A percentile compares a stretch with the other conserved stretches of the same genome.
phyloP scores from a whole-genome alignment of 768 basidiomycete species.

The Rhodosporidiobolus odoratus region DNA sequence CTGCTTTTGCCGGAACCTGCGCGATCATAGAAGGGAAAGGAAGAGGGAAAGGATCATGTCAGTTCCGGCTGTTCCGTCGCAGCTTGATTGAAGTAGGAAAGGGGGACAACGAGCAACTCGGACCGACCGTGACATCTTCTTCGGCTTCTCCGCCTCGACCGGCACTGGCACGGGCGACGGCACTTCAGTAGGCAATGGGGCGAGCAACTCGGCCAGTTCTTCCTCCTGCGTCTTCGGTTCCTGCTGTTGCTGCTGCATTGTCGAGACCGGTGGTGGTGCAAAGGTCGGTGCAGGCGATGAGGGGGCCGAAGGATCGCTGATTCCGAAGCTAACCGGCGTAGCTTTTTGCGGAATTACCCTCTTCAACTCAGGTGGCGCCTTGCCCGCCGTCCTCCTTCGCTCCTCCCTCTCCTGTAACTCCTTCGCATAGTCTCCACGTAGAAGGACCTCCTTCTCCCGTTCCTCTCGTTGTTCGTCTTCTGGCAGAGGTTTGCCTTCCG shows the following conservation, averaged over 20 bases:
- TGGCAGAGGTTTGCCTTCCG: constrained; percentile 8
- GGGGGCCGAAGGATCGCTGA: not conserved
- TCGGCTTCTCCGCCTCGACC: constrained; percentile 5
- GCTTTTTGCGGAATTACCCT: not conserved
- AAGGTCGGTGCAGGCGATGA: too few relatives aligned
- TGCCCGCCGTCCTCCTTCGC: constrained; percentile 16
- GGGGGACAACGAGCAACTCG: not conserved
- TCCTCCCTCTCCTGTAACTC: not conserved
- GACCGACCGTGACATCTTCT: constrained; percentile 17
- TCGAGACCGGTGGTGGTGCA: not conserved
- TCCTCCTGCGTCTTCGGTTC: not conserved
- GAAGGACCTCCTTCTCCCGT: constrained; percentile 9
- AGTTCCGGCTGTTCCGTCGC: not conserved
- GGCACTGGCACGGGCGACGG: not conserved
- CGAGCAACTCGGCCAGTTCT: not conserved
- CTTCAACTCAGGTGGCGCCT: constrained; percentile 9
- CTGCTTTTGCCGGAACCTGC: constrained; percentile 31
- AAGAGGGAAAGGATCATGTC: not conserved
- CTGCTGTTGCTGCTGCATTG: not conserved
- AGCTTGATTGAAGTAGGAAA: not conserved
- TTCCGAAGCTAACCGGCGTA: not conserved
- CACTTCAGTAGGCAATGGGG: not conserved
- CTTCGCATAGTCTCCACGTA: constrained; percentile 13
- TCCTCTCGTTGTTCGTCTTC: constrained; percentile 18
- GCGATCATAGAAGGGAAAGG: too few relatives aligned